These are phyloP conservation scores for Verbena officinalis DNA, from an alignment of 257 asterid genomes.

Conservation along the genomic window DNA sequence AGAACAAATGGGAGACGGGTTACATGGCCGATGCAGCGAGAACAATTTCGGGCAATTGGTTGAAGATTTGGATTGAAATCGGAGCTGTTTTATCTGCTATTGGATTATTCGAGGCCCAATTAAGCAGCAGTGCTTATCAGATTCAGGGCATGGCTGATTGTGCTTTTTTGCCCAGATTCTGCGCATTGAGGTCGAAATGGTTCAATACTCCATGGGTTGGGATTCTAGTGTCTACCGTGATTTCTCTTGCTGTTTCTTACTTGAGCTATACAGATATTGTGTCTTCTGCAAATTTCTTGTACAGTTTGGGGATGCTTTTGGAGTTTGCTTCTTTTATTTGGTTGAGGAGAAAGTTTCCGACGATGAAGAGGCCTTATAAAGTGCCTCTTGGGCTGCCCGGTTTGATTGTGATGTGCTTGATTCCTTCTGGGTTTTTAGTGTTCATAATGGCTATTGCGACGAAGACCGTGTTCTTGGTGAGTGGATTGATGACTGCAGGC, in stretches of 20 bases:
- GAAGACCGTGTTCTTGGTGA: constrained; percentile 48
- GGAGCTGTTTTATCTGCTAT: constrained; percentile 65
- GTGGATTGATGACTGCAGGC: constrained; percentile 51
- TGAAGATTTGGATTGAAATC: constrained; percentile 70
- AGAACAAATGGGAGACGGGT: constrained; percentile 63
- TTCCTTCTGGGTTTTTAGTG: constrained; percentile 62
- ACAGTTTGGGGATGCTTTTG: constrained; percentile 74
- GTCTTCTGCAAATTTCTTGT: constrained; percentile 65
- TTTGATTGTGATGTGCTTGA: constrained; percentile 58
- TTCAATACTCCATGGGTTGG: constrained; percentile 81
- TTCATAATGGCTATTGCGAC: constrained; percentile 64
- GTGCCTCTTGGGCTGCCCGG: constrained; percentile 53
- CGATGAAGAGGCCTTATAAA: constrained; percentile 58
- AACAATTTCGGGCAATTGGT: constrained; percentile 63
- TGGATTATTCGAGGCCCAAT: constrained; percentile 75
- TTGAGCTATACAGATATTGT: constrained; percentile 58
- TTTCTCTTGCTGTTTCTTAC: constrained; percentile 59
- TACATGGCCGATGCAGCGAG: constrained; percentile 65
- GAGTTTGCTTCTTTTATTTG: constrained; percentile 75
- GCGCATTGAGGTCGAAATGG: constrained; percentile 53
- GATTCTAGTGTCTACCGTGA: constrained; percentile 50
- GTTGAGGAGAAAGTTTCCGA: constrained; percentile 58
- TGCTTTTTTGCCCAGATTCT: constrained; percentile 46
- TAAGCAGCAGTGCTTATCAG: constrained; percentile 66
- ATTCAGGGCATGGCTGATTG: constrained; percentile 66